Evolutionary conservation across 164 flowering plant species (phyloP).

Genomic region (Cinnamomum micranthum): DNA sequence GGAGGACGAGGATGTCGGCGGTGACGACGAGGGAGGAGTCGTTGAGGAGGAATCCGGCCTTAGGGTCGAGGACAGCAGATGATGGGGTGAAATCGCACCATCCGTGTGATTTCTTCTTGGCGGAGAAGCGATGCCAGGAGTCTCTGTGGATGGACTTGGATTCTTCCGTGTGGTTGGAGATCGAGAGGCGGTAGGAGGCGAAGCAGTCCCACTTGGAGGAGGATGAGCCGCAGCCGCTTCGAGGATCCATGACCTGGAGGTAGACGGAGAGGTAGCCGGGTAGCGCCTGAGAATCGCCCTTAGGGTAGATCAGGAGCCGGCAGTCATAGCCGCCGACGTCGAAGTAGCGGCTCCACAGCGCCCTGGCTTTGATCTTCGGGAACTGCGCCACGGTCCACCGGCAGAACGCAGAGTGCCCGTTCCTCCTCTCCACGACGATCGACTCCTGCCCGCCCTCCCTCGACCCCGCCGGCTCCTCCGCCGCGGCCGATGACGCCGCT

Average conservation of each 20-base stretch:
- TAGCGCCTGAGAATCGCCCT: slow-evolving; percentile 88
- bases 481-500: slow-evolving; percentile 21
- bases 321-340: slow-evolving; percentile 96
- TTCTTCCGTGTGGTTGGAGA: slow-evolving; percentile 57
- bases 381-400: slow-evolving; percentile 79
- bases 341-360: slow-evolving; percentile 87
- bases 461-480: background rate
- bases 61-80: slow-evolving; percentile 57
- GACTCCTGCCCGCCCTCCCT: slow-evolving; percentile 32
- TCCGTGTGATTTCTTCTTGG: slow-evolving; percentile 93
- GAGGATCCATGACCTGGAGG: slow-evolving; percentile 88
- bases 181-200: slow-evolving; percentile 71
- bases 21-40: slow-evolving; percentile 58
- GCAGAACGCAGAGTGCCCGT: slow-evolving; percentile 68
- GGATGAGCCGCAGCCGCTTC: slow-evolving; percentile 40
- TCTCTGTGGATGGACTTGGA: slow-evolving; percentile 74
- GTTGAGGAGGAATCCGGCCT: slow-evolving; percentile 48
- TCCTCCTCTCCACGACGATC: slow-evolving; percentile 56
- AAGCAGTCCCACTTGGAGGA: slow-evolving; percentile 93
- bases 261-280: slow-evolving; percentile 88
- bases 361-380: slow-evolving; percentile 66
- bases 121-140: slow-evolving; percentile 88
- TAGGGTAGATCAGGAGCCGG: slow-evolving; percentile 80
- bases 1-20: slow-evolving; percentile 78
- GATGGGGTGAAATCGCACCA: slow-evolving; percentile 94